Base-by-base conservation (phyloP, 148 eudicot genomes). In the Chenopodium album region DNA sequence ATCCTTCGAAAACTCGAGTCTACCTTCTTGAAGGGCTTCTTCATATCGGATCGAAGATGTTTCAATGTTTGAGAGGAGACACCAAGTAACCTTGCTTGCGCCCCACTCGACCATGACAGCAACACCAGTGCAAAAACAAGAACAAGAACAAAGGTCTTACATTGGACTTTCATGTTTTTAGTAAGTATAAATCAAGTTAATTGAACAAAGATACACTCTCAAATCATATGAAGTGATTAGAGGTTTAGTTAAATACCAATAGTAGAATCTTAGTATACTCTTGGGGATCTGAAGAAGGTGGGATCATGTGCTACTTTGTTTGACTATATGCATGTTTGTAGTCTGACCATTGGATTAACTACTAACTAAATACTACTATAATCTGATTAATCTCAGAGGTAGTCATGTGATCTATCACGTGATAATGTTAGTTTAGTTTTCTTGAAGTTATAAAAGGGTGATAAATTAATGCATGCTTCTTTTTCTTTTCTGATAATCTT, bases 251-350 rank as follows among this genome's bases (percentile, higher is more conserved):
- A 62, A 5, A 22, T 62, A 20, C 66, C n/a, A 22, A 26, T 20
- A 9, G 26, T 62, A 1, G 7, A 9, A 4, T 62, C 7, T 20
- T 62, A 41, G 69, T 76, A 62, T 62, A n/a, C 29, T 52, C 26
- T 70, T 48, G 78, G 87, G 89, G 83, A 84, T 87, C 89, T 59
- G 78, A 84, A 74, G 86, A 75, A 76, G 78, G 78, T 88, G 88
- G 88, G 91, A 87, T 91, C 94, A 90, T 88, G 94, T 91, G 94
- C 80, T 83, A 76, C 34, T 76, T 78, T 37, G 82, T 86, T 91
- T 86, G 88, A 89, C 89, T 75, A 69, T 47, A 47, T 75, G 64
- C 67, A 59, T 37, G 79, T 56, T 75, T 76, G 50, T 59, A 32
- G 77, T 56, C 80, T 84, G 80, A 80, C 59, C 75, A 67, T 78